Evolutionary conservation across 805 yeast genomes (phyloP), one percentile per base, ranked within the genome.

Genomic region (Ogataea degrootiae): DNA sequence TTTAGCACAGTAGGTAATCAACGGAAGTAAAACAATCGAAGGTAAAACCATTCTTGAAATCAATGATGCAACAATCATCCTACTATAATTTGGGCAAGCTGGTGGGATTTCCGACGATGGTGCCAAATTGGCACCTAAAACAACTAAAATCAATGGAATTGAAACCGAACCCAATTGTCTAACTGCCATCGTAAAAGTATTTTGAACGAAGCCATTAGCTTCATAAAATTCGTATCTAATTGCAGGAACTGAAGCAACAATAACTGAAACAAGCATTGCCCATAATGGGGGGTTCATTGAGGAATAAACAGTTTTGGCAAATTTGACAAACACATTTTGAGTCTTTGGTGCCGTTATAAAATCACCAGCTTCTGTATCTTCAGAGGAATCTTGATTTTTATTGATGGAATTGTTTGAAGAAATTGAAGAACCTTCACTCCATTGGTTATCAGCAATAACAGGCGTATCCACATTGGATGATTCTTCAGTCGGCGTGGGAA

Each of bases 201-300:
- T 81, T 53, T 80, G 80, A 26, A 83, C 58, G 56, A 86, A 85
- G 0, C 89, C 83, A 46, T 74, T 63, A 33, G 76, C 70, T 48
- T 73, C 76, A 60, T 80, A 85, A 51, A 86, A 79, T 45, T 73
- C 70, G 35, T 70, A 67, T 57, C 83, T 85, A 16, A 86, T 54
- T 3, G 67, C 65, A 5, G 86, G 83, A 17, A 83, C 69, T 0
- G 87, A 76, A 3, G 92, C 94, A 47, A 86, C 85, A 22, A 85
- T 45, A 15, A 86, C 77, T 3, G 91, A 76, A 1, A 81, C 63
- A 11, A 82, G 60, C 91, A 86, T 86, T 8, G 95, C 83, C 67
- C 83, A 86, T 47, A 86, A 68, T 15, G 94, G 95, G n/a, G 95
- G 94, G 59, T 86, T 86, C 87, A 86, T 83, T 40, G 58, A 53